phyloP scores from a whole-genome alignment of 2,329 filamentous ascomycete genomes.

The Esteya vermicola region DNA sequence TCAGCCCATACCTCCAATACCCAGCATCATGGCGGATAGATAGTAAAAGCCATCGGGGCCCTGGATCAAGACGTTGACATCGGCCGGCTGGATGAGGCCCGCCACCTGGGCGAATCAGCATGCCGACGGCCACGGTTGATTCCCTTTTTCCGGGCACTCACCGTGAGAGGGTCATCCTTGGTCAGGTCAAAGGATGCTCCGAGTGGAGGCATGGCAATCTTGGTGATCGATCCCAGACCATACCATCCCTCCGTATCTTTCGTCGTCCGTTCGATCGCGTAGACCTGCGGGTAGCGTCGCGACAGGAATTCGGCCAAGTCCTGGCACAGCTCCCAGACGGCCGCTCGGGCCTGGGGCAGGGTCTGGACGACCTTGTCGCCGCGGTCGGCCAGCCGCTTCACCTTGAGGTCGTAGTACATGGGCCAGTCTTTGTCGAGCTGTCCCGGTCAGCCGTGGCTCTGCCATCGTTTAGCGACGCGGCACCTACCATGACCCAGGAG shows the following conservation, averaged over 20 bases:
- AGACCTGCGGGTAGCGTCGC: not conserved
- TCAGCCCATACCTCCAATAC: conserved; percentile 1
- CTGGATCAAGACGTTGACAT: not conserved
- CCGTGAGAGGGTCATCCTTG: not conserved
- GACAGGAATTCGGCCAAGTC: conserved; percentile 1
- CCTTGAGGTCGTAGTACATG: not conserved
- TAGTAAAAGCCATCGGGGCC: not conserved
- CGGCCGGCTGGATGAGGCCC: not conserved
- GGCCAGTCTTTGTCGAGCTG: conserved; percentile 1
- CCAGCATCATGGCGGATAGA: not conserved
- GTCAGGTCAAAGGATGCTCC: not conserved
- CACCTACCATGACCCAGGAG: not conserved
- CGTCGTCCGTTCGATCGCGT: not conserved
- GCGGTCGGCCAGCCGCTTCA: not conserved
- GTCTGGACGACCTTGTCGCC: not conserved
- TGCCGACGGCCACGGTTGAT: not conserved
- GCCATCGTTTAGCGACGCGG: not conserved
- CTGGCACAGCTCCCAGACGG: not conserved
- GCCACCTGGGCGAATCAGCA: too few relatives aligned
- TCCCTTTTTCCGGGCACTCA: not conserved
- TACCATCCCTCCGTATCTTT: not conserved
- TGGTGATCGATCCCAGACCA: not conserved
- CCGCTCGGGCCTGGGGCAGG: not conserved
- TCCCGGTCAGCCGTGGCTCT: not conserved
- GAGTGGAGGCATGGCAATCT: not conserved